Conservation (phyloP, 2,329 filamentous ascomycete species). For the Polychaeton citri region DNA sequence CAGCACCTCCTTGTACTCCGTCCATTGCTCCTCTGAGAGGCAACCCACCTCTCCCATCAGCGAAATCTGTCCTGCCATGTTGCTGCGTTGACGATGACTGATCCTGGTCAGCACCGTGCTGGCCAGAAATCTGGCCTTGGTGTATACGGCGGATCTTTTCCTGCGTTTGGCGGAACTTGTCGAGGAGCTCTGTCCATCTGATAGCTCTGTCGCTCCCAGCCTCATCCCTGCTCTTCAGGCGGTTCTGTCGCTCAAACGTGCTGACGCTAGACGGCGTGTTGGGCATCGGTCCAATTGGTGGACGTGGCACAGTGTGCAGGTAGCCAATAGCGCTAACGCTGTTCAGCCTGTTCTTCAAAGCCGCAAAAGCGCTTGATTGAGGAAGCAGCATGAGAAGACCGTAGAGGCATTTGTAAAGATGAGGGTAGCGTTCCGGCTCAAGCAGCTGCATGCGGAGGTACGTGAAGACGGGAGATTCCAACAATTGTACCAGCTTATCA, state of each 20-base stretch:
- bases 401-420: constrained; percentile 95
- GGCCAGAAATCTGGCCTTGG: constrained; percentile 18
- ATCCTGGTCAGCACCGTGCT: constrained; percentile 12
- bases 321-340: constrained; percentile 96
- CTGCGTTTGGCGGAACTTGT: constrained; percentile 87
- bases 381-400: constrained; percentile 96
- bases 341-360: constrained; percentile 89
- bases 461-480: constrained; percentile 95
- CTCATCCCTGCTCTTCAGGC: constrained; percentile 72
- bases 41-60: background rate
- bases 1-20: background rate
- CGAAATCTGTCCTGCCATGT: constrained; percentile 4
- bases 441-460: constrained; percentile 90
- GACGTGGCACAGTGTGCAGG: constrained; percentile 63
- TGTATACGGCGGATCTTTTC: constrained; percentile 67
- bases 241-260: constrained; percentile 45
- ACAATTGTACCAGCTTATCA: constrained; percentile 90
- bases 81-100: constrained; percentile 9
- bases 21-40: background rate
- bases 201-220: constrained; percentile 45
- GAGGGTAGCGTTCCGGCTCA: constrained; percentile 87
- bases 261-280: constrained; percentile 23
- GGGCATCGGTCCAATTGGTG: constrained; percentile 10
- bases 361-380: constrained; percentile 92
- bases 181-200: constrained; percentile 81